These are phyloP conservation scores for Boechera stricta DNA, from an alignment of 345 rosid genomes.

Conservation along the genomic window DNA sequence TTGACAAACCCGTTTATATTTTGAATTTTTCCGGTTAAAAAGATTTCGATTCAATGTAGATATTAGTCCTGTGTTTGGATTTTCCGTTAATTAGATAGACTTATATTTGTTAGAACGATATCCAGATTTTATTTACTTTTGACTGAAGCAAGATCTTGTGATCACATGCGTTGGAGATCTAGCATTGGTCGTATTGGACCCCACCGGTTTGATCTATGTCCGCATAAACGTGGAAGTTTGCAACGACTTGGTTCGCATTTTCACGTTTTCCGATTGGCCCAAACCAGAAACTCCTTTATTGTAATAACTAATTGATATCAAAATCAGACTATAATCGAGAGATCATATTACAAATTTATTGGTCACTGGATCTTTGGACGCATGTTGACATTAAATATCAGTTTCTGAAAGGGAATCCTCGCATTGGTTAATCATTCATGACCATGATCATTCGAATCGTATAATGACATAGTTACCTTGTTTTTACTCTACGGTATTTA, in stretches of 20 bases:
- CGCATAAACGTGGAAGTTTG: constrained; percentile 25
- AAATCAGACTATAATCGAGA: constrained; percentile 3
- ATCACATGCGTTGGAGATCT: constrained; percentile 30
- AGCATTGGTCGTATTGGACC: constrained; percentile 30
- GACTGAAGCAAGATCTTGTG: neutral
- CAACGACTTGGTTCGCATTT: constrained; percentile 22
- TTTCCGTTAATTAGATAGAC: no score
- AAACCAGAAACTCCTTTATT: neutral
- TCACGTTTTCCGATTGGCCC: constrained; percentile 11
- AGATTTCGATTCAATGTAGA: no score
- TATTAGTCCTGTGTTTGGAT: no score
- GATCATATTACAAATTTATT: constrained; percentile 10
- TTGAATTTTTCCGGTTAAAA: neutral
- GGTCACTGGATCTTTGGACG: neutral
- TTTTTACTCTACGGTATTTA: constrained; percentile 36
- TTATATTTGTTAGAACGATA: no score
- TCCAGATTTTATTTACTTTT: no score
- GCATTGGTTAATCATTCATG: constrained; percentile 14
- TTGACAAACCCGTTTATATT: neutral
- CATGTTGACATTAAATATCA: neutral
- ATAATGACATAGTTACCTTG: constrained; percentile 34
- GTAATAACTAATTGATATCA: neutral
- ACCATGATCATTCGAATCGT: constrained; percentile 20
- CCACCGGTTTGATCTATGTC: constrained; percentile 39
- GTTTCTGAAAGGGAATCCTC: neutral